phyloP scores from a whole-genome alignment of 495 filamentous ascomycete genomes.

The Annulohypoxylon moriforme region DNA sequence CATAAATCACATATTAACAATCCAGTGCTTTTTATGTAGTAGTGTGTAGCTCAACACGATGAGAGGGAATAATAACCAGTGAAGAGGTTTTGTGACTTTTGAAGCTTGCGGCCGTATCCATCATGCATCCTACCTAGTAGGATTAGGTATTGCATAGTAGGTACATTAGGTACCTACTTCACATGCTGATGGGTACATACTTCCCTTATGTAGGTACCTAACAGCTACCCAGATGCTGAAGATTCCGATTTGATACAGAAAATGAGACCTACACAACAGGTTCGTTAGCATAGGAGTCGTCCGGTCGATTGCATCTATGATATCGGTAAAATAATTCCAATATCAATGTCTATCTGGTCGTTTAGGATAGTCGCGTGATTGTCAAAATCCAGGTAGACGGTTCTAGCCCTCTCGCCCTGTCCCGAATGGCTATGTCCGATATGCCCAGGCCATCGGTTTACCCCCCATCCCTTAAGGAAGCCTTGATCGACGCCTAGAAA shows the following conservation, averaged over 20 bases:
- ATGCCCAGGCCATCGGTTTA: background rate
- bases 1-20: background rate
- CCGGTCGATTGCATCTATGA: background rate
- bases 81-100: background rate
- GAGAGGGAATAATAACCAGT: background rate
- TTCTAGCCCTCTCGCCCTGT: slow-evolving; percentile 1
- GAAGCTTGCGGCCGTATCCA: slow-evolving; percentile 1
- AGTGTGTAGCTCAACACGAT: background rate
- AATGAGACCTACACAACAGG: slow-evolving; percentile 6
- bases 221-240: background rate
- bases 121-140: background rate
- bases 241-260: background rate
- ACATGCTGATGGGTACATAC: background rate
- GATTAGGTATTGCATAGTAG: background rate
- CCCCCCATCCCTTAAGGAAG: background rate
- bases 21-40: too few species aligned
- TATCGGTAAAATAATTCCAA: background rate
- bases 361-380: background rate
- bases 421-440: background rate
- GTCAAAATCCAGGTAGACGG: background rate
- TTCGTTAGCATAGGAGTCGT: background rate
- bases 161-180: background rate
- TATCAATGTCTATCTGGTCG: background rate
- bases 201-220: background rate
- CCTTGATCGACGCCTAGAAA: background rate